Percentiles rank a stretch among this genome's conserved stretches.
These are phyloP conservation scores for Hibiscus mutabilis DNA, from an alignment of 345 rosid species.

Conservation along the genomic window DNA sequence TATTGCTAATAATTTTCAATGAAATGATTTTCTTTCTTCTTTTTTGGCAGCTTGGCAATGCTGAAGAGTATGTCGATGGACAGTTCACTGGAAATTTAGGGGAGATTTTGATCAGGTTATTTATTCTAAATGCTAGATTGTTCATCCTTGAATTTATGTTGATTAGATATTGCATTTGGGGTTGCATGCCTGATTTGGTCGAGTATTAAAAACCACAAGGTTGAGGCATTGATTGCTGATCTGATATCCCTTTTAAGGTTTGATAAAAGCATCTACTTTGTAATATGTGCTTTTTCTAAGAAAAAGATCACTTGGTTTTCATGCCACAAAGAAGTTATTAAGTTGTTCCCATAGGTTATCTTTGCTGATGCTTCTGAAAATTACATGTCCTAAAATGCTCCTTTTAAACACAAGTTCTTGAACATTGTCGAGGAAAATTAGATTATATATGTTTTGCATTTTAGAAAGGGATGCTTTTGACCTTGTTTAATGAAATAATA, in stretches of 20 bases:
- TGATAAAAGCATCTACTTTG: neutral
- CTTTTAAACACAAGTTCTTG: neutral
- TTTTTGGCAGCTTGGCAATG: conserved; percentile 61
- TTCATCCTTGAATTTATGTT: neutral
- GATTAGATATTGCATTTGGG: neutral
- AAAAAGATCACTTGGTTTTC: neutral
- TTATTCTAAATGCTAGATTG: neutral
- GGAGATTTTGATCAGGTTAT: conserved; percentile 87
- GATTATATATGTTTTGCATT: neutral
- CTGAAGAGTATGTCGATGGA: conserved; percentile 85
- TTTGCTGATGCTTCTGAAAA: neutral
- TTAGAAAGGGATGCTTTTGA: neutral
- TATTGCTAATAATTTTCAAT: neutral
- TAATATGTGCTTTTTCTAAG: neutral
- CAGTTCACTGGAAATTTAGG: conserved; percentile 83
- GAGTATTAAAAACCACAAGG: neutral
- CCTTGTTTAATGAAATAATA: neutral
- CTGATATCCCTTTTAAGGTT: neutral
- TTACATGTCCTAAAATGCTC: neutral
- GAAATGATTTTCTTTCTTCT: neutral
- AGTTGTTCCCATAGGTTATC: neutral
- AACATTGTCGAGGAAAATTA: neutral
- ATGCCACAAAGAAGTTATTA: no score
- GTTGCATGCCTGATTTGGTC: neutral
- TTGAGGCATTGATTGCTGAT: neutral